Base-by-base conservation (phyloP, 208 protist species). In the Tritrichomonas musculus region DNA sequence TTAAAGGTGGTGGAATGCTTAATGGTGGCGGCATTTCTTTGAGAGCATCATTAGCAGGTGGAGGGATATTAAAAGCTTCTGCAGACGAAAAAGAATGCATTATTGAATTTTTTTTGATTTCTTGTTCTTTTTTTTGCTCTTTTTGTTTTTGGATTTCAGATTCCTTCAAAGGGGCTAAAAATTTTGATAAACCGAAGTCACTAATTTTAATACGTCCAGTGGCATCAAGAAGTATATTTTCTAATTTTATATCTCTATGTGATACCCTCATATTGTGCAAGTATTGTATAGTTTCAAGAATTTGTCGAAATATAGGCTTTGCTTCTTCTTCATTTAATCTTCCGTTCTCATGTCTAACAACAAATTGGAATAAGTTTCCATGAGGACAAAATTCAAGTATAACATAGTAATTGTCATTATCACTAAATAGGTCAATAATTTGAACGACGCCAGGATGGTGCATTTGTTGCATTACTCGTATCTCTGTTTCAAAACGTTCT, bases 401-500 rank as follows among this genome's bases (percentile, higher is more conserved):
- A 53, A 82, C 41, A 36, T 82, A 82, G 30, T 50, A 82, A 82
- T 82, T 50, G n/a, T 47, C n/a, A 14, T 82, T 50, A 82, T 82
- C 73, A 53, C 50, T 36, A n/a, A 82, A 82, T 82, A 82, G 50
- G 50, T 82, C 73, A 30, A 82, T 41, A 53, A 82, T 82, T 82
- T 82, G 73, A 50, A 82, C 73, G 25, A 82, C 50, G 9, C 73
- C 73, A 53, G 73, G 73, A 53, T 82, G 73, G 41, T 82, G 73
- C n/a, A 82, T n/a, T 50, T 82, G 73, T 44, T 82, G 73, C 17
- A n/a, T 20, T 22, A 82, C 50, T 82, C 73, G 47, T 33, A 82
- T 50, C 50, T 82, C 73, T 14, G 50, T 36, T 82, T 82, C 73
- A 82, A 82, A 50, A 30, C 73, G 73, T 50, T 82, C 41, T 50